Conservation (phyloP, 140 eudicot genomes). For the Oenanthe javanica region DNA sequence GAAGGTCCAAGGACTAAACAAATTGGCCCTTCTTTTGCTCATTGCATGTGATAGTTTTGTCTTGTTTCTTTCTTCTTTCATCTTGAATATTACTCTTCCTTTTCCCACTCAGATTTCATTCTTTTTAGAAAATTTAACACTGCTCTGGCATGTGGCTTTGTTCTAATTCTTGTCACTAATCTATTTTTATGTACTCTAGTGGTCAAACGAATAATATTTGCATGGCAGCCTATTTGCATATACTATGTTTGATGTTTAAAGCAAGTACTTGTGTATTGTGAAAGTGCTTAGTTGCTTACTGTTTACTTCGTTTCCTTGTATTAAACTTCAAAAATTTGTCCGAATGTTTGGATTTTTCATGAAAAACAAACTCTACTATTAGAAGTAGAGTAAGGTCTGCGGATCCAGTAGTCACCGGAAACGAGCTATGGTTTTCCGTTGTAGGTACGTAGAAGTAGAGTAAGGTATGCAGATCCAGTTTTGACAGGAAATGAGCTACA, state of each 20-base stretch:
- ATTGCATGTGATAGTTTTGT: slow-evolving; percentile 3
- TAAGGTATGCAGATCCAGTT: too few relatives aligned
- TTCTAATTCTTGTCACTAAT: neutral
- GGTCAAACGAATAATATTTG: neutral
- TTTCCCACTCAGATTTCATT: slow-evolving; percentile 5
- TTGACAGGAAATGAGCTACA: too few relatives aligned
- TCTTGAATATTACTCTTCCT: neutral
- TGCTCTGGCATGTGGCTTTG: slow-evolving; percentile 3
- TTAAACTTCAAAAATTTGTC: neutral
- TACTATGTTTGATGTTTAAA: neutral
- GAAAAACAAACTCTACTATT: neutral
- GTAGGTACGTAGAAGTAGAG: too few relatives aligned
- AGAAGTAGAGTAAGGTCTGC: neutral
- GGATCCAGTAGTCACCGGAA: neutral
- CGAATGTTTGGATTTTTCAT: neutral
- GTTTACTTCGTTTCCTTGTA: neutral
- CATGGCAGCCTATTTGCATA: too few relatives aligned
- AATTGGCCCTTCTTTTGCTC: neutral
- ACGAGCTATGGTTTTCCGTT: too few relatives aligned
- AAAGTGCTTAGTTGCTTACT: neutral
- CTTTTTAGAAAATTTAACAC: neutral
- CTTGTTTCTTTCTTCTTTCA: neutral
- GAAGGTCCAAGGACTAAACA: neutral
- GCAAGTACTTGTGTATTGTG: neutral
- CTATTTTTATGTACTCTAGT: neutral